Base-by-base conservation (phyloP, 352 stramenopile genomes). In the Globisporangium sylvaticum region DNA sequence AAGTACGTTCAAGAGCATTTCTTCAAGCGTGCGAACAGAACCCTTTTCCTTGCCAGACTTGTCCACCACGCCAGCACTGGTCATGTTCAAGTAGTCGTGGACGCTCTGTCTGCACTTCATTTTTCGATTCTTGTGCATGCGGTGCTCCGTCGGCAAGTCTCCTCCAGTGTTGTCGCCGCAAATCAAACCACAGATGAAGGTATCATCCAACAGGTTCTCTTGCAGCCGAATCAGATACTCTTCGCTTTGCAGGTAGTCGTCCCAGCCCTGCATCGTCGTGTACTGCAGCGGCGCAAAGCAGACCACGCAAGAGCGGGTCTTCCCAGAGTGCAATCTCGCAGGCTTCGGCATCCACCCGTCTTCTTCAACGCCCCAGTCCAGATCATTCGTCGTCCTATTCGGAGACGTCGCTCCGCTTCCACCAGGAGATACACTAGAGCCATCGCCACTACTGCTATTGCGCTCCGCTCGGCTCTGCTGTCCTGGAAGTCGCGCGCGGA, bases 311-410 rank as follows among this genome's bases (percentile, higher is more conserved):
- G 72, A 82, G 37, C 84, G 78, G 6, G 87, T 87, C 61, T 91
- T 90, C 44, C 88, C 88, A 24, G 83, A 90, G 64, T 96, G 88
- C 3, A 96, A 67, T 2, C 84, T 77, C 10, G 87, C 87, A 0
- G 88, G 81, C 39, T 94, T 94, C 52, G 88, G 87, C 80, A 96
- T 92, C 88, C 88, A 96, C 1, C 81, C 84, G 69, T 93, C 85
- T 22, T 89, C 84, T 34, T 85, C 77, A n/a, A 63, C 58, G 14
- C 54, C 53, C 65, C 65, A 71, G 44, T 71, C 65, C 8, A 66
- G 59, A 15, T 69, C 64, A 22, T 46, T 50, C 32, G 64, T 20
- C 4, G 46, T 22, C 24, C 52, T 27, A 34, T n/a, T 54, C 18
- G 37, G 4, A n/a, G 24, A 4, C 6, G 27, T 6, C 12, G 29